These are phyloP conservation scores for Leucogyrophana mollusca DNA, from an alignment of 768 basidiomycete species.

Conservation along the genomic window DNA sequence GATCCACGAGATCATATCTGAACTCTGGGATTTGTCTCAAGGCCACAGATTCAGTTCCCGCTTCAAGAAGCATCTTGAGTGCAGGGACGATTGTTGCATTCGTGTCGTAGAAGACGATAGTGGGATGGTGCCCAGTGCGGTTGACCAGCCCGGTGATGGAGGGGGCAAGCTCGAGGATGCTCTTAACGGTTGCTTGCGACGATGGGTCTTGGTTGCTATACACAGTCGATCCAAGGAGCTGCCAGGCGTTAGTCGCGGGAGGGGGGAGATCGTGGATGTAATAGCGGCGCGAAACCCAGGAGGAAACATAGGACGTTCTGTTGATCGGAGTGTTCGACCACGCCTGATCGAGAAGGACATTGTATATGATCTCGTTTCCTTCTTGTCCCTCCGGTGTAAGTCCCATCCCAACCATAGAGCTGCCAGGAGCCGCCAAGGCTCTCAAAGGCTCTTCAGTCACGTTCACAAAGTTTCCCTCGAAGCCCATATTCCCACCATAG, in stretches of 20 bases:
- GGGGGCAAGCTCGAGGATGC: conserved; percentile 28
- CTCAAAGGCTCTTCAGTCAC: conserved; percentile 21
- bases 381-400: conserved; percentile 33
- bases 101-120: conserved; percentile 28
- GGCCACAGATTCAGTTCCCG: conserved; percentile 10
- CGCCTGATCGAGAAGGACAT: conserved; percentile 31
- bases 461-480: conserved; percentile 27
- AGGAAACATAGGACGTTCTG: conserved; percentile 20
- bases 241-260: conserved; percentile 24
- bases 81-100: conserved; percentile 64
- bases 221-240: conserved; percentile 22
- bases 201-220: conserved; percentile 28
- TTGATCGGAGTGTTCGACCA: conserved; percentile 27
- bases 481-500: conserved; percentile 29
- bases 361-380: conserved; percentile 34
- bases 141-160: conserved; percentile 24
- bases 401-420: conserved; percentile 30
- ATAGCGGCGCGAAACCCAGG: conserved; percentile 29
- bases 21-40: conserved; percentile 24
- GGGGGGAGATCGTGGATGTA: conserved; percentile 15
- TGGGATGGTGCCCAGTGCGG: conserved; percentile 25
- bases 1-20: conserved; percentile 29
- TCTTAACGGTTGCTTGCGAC: conserved; percentile 27
- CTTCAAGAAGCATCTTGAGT: conserved; percentile 58
- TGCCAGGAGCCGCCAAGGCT: conserved; percentile 22